Conservation (phyloP, 257 asterid genomes). For the Solanum lycopersicoides region DNA sequence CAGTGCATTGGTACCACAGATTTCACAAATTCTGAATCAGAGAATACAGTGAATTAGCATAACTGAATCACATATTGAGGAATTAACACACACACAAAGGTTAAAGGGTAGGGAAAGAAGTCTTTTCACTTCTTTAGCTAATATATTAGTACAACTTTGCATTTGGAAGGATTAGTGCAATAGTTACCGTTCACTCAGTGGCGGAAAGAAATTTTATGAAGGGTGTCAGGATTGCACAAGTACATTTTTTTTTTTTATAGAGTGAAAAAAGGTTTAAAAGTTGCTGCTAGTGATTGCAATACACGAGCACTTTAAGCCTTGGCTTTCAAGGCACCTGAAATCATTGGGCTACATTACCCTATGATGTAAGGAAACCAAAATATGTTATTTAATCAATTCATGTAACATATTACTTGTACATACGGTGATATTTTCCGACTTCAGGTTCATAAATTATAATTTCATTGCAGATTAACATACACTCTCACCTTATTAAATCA, state of each 20-base stretch:
- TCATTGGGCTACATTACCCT: too few species aligned
- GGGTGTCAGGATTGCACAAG: too few species aligned
- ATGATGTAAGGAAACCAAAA: too few species aligned
- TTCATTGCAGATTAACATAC: background rate
- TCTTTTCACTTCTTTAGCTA: background rate
- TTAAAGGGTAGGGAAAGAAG: background rate
- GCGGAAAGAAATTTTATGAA: too few species aligned
- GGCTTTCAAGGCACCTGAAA: too few species aligned
- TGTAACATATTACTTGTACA: too few species aligned
- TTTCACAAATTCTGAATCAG: constrained; percentile 3
- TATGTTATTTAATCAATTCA: too few species aligned
- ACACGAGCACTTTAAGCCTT: too few species aligned
- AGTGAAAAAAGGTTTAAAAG: too few species aligned
- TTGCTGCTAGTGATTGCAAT: too few species aligned
- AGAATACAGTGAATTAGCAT: background rate
- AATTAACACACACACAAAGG: background rate
- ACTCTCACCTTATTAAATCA: background rate
- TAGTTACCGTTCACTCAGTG: background rate
- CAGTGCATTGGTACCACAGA: constrained; percentile 4
- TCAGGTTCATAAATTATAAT: background rate
- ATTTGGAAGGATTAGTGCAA: background rate
- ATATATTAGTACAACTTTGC: background rate
- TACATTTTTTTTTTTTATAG: too few species aligned
- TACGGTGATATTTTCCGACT: background rate
- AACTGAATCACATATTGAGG: background rate